These are phyloP conservation scores for Trichomonascaceae sp. DNA, from an alignment of 1,139 yeast species.

Conservation along the genomic window DNA sequence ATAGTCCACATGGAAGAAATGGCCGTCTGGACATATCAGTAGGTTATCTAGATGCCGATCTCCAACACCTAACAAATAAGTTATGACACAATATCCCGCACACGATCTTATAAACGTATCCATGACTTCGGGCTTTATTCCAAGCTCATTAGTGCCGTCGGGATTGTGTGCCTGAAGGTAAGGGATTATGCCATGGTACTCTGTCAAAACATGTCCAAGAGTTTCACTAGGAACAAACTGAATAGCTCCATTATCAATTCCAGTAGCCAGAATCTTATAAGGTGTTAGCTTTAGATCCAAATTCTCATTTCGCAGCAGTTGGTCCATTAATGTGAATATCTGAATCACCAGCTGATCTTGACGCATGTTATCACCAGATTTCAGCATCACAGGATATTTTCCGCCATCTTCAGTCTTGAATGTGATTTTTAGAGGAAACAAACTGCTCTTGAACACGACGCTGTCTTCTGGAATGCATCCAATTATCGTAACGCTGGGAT, in stretches of 20 bases:
- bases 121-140: constrained; percentile 73
- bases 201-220: constrained; percentile 69
- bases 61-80: constrained; percentile 91
- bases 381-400: constrained; percentile 79
- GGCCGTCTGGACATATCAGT: constrained; percentile 63
- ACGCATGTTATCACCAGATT: constrained; percentile 90
- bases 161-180: constrained; percentile 65
- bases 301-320: constrained; percentile 78
- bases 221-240: constrained; percentile 93
- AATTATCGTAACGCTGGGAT: constrained; percentile 58
- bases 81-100: constrained; percentile 97
- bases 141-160: constrained; percentile 53
- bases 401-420: constrained; percentile 57
- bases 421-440: constrained; percentile 80
- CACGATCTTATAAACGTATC: constrained; percentile 92
- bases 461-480: constrained; percentile 80
- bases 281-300: constrained; percentile 85
- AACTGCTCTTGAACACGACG: constrained; percentile 81
- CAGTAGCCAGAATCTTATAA: constrained; percentile 84
- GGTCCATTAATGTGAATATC: constrained; percentile 87
- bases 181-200: constrained; percentile 63
- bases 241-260: constrained; percentile 83
- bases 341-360: constrained; percentile 96
- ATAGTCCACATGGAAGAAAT: constrained; percentile 94
- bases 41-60: constrained; percentile 93